A percentile compares a stretch with the other conserved stretches of the same genome.
Evolutionary conservation across 2,329 filamentous ascomycete species (phyloP).

Genomic region (Hawksworthiomyces lignivorus): DNA sequence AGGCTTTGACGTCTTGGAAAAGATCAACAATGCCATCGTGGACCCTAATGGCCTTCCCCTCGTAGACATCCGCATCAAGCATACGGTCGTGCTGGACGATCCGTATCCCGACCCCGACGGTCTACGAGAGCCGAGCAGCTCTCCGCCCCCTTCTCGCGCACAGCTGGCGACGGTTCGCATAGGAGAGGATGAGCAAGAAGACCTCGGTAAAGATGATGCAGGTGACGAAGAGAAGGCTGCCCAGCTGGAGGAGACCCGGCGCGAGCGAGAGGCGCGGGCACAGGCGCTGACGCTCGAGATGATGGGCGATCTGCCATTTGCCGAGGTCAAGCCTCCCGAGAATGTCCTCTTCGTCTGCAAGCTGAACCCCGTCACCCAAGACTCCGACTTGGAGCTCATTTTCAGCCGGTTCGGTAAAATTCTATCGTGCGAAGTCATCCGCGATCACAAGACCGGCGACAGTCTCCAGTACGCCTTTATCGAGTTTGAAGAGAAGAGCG

Average conservation of each 20-base stretch:
- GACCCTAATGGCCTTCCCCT: slow-evolving; percentile 81
- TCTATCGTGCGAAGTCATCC: slow-evolving; percentile 89
- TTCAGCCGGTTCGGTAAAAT: slow-evolving; percentile 96
- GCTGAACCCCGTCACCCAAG: slow-evolving; percentile 90
- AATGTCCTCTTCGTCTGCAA: slow-evolving; percentile 99
- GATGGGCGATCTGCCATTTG: slow-evolving; percentile 95
- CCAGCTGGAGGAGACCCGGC: slow-evolving; percentile 67
- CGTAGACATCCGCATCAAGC: slow-evolving; percentile 89
- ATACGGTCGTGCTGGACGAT: slow-evolving; percentile 87
- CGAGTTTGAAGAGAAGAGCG: slow-evolving; percentile 86
- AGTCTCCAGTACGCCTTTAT: slow-evolving; percentile 97
- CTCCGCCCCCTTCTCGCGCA: slow-evolving; percentile 72
- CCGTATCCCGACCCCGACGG: slow-evolving; percentile 78
- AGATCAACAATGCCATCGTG: slow-evolving; percentile 83
- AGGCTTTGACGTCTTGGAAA: slow-evolving; percentile 88
- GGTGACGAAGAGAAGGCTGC: slow-evolving; percentile 55
- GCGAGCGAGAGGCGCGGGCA: slow-evolving; percentile 84
- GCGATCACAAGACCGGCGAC: slow-evolving; percentile 88
- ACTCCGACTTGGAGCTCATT: slow-evolving; percentile 89
- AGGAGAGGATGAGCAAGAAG: slow-evolving; percentile 69
- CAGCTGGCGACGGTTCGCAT: slow-evolving; percentile 90
- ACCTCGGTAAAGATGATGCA: slow-evolving; percentile 59
- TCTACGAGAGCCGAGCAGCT: slow-evolving; percentile 67
- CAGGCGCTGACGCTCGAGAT: slow-evolving; percentile 95
- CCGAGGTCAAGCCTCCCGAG: slow-evolving; percentile 93